Conservation (phyloP, 1,139 yeast species). For the Pichia sp. region DNA sequence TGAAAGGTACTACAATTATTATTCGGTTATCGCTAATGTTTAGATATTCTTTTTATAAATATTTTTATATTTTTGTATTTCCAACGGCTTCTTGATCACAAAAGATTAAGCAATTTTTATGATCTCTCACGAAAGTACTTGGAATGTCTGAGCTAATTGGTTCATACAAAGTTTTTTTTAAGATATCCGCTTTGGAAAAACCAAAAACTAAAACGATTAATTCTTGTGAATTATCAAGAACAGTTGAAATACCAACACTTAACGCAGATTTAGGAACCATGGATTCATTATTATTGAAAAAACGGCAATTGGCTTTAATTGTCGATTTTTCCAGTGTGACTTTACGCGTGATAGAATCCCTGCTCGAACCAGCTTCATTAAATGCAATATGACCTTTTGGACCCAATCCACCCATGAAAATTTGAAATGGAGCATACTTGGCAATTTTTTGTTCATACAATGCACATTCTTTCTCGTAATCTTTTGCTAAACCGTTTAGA, state of each 20-base stretch:
- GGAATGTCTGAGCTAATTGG: slow-evolving; percentile 38
- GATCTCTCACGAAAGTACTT: slow-evolving; percentile 43
- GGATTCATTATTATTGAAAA: slow-evolving; percentile 41
- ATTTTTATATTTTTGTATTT: background rate
- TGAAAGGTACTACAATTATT: slow-evolving; percentile 10
- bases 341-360: slow-evolving; percentile 43
- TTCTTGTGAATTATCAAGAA: slow-evolving; percentile 52
- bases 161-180: slow-evolving; percentile 40
- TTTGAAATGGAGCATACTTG: slow-evolving; percentile 46
- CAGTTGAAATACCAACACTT: slow-evolving; percentile 59
- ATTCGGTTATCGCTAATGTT: slow-evolving; percentile 5
- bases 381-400: slow-evolving; percentile 64
- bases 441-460: slow-evolving; percentile 48
- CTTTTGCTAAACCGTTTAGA: slow-evolving; percentile 46
- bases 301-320: slow-evolving; percentile 51
- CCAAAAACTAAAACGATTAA: slow-evolving; percentile 47
- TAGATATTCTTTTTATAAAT: background rate
- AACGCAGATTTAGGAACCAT: slow-evolving; percentile 52
- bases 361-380: slow-evolving; percentile 52
- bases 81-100: slow-evolving; percentile 32
- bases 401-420: slow-evolving; percentile 59
- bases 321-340: slow-evolving; percentile 49
- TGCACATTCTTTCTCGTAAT: slow-evolving; percentile 44
- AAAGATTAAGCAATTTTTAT: slow-evolving; percentile 39
- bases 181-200: slow-evolving; percentile 38